Conservation (phyloP, 768 basidiomycete genomes). For the Lactarius sp. region DNA sequence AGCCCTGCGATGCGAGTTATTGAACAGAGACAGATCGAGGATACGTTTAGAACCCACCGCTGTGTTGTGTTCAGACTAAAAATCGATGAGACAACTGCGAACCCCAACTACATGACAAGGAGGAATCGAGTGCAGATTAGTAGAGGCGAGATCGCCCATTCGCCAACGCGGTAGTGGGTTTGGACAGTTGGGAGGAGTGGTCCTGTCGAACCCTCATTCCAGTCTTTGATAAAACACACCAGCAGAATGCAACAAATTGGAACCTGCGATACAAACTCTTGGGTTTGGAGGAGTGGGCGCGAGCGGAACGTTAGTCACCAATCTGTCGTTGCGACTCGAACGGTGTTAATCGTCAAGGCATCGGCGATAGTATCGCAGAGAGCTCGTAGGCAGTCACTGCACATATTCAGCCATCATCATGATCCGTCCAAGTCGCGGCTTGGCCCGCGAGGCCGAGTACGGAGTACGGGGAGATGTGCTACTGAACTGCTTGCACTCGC, state of each 20-base stretch:
- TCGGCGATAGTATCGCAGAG: not conserved
- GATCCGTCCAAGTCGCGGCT: not conserved
- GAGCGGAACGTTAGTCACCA: too few species aligned
- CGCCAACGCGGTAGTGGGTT: slow-evolving; percentile 7
- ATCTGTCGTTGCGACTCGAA: too few species aligned
- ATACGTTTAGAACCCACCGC: not conserved
- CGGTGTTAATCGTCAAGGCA: too few species aligned
- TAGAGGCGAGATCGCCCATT: not conserved
- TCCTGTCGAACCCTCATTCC: slow-evolving; percentile 17
- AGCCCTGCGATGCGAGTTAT: not conserved
- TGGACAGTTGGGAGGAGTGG: slow-evolving; percentile 23
- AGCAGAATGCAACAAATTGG: not conserved
- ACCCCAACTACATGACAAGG: slow-evolving; percentile 13
- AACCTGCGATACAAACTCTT: too few species aligned
- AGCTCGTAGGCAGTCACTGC: not conserved
- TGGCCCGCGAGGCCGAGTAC: not conserved
- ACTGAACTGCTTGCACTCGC: not conserved
- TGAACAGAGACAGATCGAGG: not conserved
- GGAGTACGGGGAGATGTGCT: not conserved
- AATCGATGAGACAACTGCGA: slow-evolving; percentile 24
- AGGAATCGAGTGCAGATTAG: too few species aligned
- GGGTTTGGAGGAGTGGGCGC: too few species aligned
- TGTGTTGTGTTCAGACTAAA: slow-evolving; percentile 18
- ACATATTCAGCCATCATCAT: not conserved
- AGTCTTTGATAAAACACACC: slow-evolving; percentile 17